Evolutionary conservation across 176 grass and related monocot genomes (phyloP), one percentile per base, ranked within the genome.

Genomic region (Puya raimondii): DNA sequence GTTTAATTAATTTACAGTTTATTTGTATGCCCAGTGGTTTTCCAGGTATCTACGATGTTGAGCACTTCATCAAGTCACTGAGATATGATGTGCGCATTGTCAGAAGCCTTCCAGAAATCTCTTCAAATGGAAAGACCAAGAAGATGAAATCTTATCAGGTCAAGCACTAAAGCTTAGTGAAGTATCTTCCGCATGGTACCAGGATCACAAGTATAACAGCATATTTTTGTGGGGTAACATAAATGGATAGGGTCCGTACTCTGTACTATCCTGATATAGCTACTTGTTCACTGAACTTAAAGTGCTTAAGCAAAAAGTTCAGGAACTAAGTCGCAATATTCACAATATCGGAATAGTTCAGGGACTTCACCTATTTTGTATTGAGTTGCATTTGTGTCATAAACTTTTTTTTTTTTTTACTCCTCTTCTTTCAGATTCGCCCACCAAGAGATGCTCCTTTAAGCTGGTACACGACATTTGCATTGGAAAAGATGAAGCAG

Each of bases 31-130:
- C 78, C 85, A 93, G 94, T 80, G 90, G 90, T 76, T 99, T 99
- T 80, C 54, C 84, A 99, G 94, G 82, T 85, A 91, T 88, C 23
- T 99, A 99, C 86, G 94, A 99, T 99, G 94, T 99, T 64, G 82
- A 80, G 21, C 94, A 93, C 76, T 93, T 99, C 61, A 84, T 99
- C 51, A 88, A 93, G 70, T 84, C 82, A 80, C 77, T 99, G 53
- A 90, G 88, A 75, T 91, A 88, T 91, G 94, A 99, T 74, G 74
- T 99, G 61, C 80, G 7, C 69, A 82, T 99, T 72, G 90, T 93
- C 73, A 83, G 80, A 72, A 78, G 75, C 48, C 59, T 99, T 73
- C 94, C 94, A 71, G 90, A 99, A 64, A 76, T 84, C 26, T 72
- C 78, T 76, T 79, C 65, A 75, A 84, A 86, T 63, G 94, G 89